Base-by-base conservation (phyloP, 805 yeast species). In the Candida xiaguanensis region DNA sequence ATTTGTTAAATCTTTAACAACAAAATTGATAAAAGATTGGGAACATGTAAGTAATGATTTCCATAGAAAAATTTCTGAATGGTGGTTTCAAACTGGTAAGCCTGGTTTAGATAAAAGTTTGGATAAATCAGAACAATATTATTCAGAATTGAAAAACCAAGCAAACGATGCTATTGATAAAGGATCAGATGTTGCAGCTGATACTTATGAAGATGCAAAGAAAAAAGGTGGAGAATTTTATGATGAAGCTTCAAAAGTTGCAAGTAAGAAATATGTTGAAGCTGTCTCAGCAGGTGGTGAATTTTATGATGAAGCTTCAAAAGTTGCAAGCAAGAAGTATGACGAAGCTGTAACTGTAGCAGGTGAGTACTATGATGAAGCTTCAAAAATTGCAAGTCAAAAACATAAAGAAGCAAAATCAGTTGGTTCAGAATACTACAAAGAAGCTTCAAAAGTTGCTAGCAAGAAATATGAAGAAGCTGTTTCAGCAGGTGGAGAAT, bases 1-100 rank as follows among this genome's bases (percentile, higher is more conserved):
- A 29, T 48, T 33, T 31, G 45, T 48, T 5, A 42, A 41, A 14
- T 23, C 41, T 3, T 34, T 49, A 14, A 28, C 40, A 8, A 16
- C 28, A n/a, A 20, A 39, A 5, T 39, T 49, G 31, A 32, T 34
- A n/a, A 38, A 44, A 9, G 32, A 35, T 17, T 39, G 37, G 28
- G 38, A 40, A 23, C 32, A 43, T 5, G 30, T 31, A 11, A n/a
- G 28, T 16, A 31, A 13, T 14, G 33, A 23, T 15, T 28, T 39
- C n/a, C 41, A 24, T 13, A 41, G 35, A 26, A 24, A 22, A 20
- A 22, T 34, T 13, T 23, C 29, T 16, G 32, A 34, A 15, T 38
- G 41, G 41, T 38, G 41, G 41, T 32, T 30, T 13, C 20, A 24
- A 13, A 5, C 32, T 6, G 25, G 25, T 14, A 35, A 35, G 14